Evolutionary conservation across 2,329 filamentous ascomycete genomes (phyloP).

Genomic region (Botryosphaeria dothidea): DNA sequence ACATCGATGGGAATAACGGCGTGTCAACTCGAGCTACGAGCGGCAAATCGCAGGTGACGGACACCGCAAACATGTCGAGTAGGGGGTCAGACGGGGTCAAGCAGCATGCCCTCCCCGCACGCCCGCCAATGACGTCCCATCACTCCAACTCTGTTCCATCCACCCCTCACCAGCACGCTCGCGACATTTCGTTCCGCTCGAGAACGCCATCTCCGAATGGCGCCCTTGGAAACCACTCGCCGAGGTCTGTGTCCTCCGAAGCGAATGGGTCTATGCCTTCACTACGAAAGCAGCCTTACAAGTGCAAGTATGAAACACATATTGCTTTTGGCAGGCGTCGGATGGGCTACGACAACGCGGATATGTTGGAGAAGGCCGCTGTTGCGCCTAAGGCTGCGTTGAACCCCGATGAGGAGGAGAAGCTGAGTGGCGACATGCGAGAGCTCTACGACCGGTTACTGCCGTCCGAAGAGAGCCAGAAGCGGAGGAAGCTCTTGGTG

Average conservation of each 20-base stretch:
- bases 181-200: constrained; percentile 77
- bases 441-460: constrained; percentile 82
- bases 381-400: constrained; percentile 62
- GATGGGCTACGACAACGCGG: constrained; percentile 90
- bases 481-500: constrained; percentile 74
- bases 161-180: constrained; percentile 85
- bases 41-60: constrained; percentile 41
- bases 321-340: constrained; percentile 78
- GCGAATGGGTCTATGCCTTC: constrained; percentile 74
- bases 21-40: constrained; percentile 32
- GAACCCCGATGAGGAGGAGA: constrained; percentile 42
- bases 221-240: constrained; percentile 75
- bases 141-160: constrained; percentile 91
- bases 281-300: constrained; percentile 62
- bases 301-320: constrained; percentile 86
- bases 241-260: constrained; percentile 87
- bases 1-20: constrained; percentile 40
- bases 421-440: constrained; percentile 78
- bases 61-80: constrained; percentile 31
- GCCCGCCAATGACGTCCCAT: constrained; percentile 57
- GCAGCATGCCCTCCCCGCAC: constrained; percentile 35
- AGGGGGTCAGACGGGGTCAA: constrained; percentile 30
- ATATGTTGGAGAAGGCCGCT: constrained; percentile 71
- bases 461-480: constrained; percentile 77
- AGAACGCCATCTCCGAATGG: constrained; percentile 77